These are phyloP conservation scores for Panicum miliaceum DNA, from an alignment of 176 grass and related monocot genomes.

Conservation along the genomic window DNA sequence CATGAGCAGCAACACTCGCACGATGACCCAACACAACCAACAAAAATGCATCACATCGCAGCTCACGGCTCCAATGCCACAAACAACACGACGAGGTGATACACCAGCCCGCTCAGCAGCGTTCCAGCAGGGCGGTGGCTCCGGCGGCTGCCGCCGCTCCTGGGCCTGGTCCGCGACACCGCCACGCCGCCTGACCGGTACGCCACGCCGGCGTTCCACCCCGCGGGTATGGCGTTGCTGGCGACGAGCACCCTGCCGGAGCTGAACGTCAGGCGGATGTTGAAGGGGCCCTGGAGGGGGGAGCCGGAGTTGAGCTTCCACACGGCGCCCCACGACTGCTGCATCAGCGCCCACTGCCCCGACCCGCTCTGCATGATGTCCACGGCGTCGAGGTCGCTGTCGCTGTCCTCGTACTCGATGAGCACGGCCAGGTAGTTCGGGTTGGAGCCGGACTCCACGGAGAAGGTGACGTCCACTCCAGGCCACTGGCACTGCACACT, in stretches of 20 bases:
- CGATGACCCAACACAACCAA: background rate
- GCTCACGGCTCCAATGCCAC: slow-evolving; percentile 4
- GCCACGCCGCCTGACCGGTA: slow-evolving; percentile 52
- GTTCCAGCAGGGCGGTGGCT: background rate
- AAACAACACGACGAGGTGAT: slow-evolving; percentile 21
- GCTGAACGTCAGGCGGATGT: slow-evolving; percentile 49
- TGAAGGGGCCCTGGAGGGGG: slow-evolving; percentile 53
- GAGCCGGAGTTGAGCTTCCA: slow-evolving; percentile 55
- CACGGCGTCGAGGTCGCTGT: slow-evolving; percentile 66
- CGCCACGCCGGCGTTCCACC: slow-evolving; percentile 49
- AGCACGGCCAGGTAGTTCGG: slow-evolving; percentile 82
- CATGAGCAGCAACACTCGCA: background rate
- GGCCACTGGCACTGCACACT: slow-evolving; percentile 41
- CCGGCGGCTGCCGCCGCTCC: background rate
- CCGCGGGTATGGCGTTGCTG: slow-evolving; percentile 46
- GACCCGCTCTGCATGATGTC: slow-evolving; percentile 36
- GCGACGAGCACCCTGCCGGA: slow-evolving; percentile 55
- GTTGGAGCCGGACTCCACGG: slow-evolving; percentile 74
- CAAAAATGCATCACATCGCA: background rate
- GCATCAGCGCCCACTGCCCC: slow-evolving; percentile 51
- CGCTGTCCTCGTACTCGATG: slow-evolving; percentile 70
- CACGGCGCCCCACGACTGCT: slow-evolving; percentile 69
- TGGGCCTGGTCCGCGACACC: slow-evolving; percentile 7
- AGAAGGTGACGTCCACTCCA: slow-evolving; percentile 65
- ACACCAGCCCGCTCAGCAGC: background rate